Conservation (phyloP, 345 rosid species). For the Populus euphratica region DNA sequence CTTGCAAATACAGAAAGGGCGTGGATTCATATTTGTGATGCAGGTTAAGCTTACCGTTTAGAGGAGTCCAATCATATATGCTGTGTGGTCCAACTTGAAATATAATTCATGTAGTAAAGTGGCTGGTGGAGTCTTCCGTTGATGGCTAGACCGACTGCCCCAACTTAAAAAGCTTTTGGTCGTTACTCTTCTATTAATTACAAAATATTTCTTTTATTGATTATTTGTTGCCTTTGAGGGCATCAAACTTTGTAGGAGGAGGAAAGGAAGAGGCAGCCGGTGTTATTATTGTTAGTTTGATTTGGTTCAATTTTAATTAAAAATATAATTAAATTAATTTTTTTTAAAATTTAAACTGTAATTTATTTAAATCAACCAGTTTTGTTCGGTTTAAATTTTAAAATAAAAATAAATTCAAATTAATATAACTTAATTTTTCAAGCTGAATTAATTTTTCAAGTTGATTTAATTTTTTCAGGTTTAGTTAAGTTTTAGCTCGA, state of each 20-base stretch:
- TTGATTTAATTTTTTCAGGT: too few relatives aligned
- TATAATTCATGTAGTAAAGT: constrained; percentile 18
- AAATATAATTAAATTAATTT: too few relatives aligned
- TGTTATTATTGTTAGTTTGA: too few relatives aligned
- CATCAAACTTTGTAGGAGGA: neutral
- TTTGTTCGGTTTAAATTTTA: too few relatives aligned
- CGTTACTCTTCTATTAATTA: neutral
- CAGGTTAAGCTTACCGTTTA: neutral
- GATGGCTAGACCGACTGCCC: neutral
- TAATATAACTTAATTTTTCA: too few relatives aligned
- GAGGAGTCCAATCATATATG: neutral
- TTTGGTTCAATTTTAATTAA: too few relatives aligned
- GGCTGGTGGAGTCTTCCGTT: neutral
- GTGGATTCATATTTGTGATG: neutral
- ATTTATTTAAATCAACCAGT: too few relatives aligned
- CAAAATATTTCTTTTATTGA: neutral
- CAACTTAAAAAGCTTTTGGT: neutral
- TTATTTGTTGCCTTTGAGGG: neutral
- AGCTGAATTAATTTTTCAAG: too few relatives aligned
- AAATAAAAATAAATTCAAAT: too few relatives aligned
- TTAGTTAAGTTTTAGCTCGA: too few relatives aligned
- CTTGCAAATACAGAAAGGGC: neutral
- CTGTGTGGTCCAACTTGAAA: constrained; percentile 20
- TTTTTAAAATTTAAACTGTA: too few relatives aligned
- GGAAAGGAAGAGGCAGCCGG: too few relatives aligned